A percentile compares a stretch with the other conserved stretches of the same genome.
Conservation (phyloP, 2,329 filamentous ascomycete species). For the Periconia digitata region DNA sequence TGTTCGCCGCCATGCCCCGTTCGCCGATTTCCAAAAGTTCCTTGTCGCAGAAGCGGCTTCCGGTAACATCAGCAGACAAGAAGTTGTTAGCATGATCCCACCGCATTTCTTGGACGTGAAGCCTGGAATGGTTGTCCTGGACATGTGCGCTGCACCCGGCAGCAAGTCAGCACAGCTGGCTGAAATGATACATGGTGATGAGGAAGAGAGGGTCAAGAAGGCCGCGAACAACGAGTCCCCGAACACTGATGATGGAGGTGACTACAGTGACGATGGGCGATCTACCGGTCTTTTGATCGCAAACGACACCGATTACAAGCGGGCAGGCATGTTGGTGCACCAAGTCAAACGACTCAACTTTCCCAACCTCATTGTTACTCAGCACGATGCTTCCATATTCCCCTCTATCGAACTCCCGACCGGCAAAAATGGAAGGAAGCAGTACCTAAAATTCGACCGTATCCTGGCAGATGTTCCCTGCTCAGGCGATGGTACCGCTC, state of each 20-base stretch:
- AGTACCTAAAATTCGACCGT: slow-evolving; percentile 94
- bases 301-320: slow-evolving; percentile 96
- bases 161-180: slow-evolving; percentile 96
- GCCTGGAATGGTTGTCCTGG: slow-evolving; percentile 89
- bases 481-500: slow-evolving; percentile 88
- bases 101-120: slow-evolving; percentile 88
- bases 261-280: slow-evolving; percentile 75
- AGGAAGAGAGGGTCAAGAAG: slow-evolving; percentile 81
- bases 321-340: slow-evolving; percentile 95
- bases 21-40: slow-evolving; percentile 95
- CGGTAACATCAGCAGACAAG: slow-evolving; percentile 95
- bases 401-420: slow-evolving; percentile 85
- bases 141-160: slow-evolving; percentile 94
- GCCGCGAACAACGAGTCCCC: slow-evolving; percentile 66
- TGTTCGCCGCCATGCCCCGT: slow-evolving; percentile 88
- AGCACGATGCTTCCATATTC: slow-evolving; percentile 95
- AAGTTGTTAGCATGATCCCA: slow-evolving; percentile 98
- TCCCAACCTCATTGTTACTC: slow-evolving; percentile 94
- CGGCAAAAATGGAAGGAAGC: slow-evolving; percentile 55
- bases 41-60: slow-evolving; percentile 95
- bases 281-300: slow-evolving; percentile 90
- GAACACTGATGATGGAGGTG: slow-evolving; percentile 54
- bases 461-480: slow-evolving; percentile 97
- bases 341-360: slow-evolving; percentile 97
- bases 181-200: slow-evolving; percentile 89